Conservation (phyloP, 2,329 filamentous ascomycete species). For the Pyrenochaeta sp. region DNA sequence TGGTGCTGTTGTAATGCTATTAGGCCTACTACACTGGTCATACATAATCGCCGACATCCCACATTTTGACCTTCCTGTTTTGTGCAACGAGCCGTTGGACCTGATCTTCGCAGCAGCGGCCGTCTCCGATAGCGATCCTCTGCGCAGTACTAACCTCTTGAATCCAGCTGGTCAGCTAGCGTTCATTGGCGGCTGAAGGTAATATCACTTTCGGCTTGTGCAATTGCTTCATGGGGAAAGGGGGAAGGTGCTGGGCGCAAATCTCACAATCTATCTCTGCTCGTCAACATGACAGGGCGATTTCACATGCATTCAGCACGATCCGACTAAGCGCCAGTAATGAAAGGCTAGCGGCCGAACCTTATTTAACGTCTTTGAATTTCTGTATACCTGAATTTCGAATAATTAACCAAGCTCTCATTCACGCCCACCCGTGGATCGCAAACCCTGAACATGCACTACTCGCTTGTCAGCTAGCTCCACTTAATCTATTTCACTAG, state of each 20-base stretch:
- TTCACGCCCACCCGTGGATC: neutral
- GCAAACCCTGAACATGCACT: constrained; percentile 1
- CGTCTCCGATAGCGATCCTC: constrained; percentile 12
- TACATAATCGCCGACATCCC: constrained; percentile 13
- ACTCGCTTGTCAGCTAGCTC: constrained; percentile 1
- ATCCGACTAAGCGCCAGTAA: constrained; percentile 2
- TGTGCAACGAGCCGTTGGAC: constrained; percentile 10
- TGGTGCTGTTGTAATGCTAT: constrained; percentile 22
- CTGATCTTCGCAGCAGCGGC: constrained; percentile 15
- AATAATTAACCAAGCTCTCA: neutral
- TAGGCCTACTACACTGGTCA: constrained; percentile 15
- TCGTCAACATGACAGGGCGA: constrained; percentile 1
- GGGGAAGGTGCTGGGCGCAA: neutral
- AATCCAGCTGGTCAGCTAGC: constrained; percentile 1
- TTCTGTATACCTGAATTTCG: neutral
- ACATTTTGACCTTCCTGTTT: constrained; percentile 28
- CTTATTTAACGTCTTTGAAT: constrained; percentile 4
- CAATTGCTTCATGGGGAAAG: neutral
- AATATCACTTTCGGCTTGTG: neutral
- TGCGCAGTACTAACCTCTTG: constrained; percentile 2
- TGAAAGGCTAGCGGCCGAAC: constrained; percentile 6
- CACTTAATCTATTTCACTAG: constrained; percentile 11
- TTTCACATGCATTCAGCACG: neutral
- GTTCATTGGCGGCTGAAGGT: neutral
- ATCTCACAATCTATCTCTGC: neutral